These are phyloP conservation scores for Draba incana DNA, from an alignment of 345 rosid genomes.

Conservation along the genomic window DNA sequence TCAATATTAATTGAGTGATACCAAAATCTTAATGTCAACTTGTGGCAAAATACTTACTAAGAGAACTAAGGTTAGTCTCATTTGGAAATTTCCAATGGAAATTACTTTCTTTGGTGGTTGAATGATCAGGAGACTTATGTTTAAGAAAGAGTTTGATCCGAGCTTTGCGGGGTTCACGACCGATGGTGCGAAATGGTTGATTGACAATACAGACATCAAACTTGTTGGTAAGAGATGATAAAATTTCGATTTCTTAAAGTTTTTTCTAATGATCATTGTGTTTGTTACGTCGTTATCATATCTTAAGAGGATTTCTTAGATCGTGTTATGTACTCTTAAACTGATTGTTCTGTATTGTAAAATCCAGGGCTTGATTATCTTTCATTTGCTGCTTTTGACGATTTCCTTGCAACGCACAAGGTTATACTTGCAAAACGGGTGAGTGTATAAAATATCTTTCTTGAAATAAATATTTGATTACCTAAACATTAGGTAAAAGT, in stretches of 20 bases:
- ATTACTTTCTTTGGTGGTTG: slow-evolving; percentile 9
- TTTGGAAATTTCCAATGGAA: background rate
- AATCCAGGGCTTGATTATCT: slow-evolving; percentile 75
- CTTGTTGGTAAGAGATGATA: slow-evolving; percentile 57
- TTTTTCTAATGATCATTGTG: background rate
- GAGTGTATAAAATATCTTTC: slow-evolving; percentile 13
- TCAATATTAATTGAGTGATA: background rate
- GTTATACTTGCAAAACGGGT: slow-evolving; percentile 43
- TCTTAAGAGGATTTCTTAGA: background rate
- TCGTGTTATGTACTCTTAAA: background rate
- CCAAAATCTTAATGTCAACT: background rate
- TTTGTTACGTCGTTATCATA: background rate
- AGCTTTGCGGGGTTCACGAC: slow-evolving; percentile 81
- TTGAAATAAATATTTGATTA: background rate
- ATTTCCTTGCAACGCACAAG: slow-evolving; percentile 44
- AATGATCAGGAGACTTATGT: slow-evolving; percentile 78
- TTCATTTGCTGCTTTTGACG: slow-evolving; percentile 70
- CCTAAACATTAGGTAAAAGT: background rate
- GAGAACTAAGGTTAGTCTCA: background rate
- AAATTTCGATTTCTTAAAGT: background rate
- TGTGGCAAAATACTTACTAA: background rate
- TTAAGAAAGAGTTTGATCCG: slow-evolving; percentile 68
- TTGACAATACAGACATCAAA: slow-evolving; percentile 86
- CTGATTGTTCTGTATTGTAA: background rate
- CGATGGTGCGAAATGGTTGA: slow-evolving; percentile 95